Conservation (phyloP, 768 basidiomycete species). For the Phylloporus scabripes region DNA sequence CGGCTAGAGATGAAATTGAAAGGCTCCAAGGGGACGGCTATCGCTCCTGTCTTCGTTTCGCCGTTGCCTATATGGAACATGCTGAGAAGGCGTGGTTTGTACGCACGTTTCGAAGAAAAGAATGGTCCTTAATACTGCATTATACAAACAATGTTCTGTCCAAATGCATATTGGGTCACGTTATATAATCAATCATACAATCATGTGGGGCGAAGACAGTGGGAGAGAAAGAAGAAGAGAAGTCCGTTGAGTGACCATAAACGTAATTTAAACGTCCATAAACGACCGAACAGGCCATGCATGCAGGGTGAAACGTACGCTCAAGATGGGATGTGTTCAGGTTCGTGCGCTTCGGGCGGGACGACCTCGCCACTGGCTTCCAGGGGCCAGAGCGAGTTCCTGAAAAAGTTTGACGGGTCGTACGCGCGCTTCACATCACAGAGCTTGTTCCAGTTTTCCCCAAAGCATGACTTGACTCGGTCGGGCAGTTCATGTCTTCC, state of each 20-base stretch:
- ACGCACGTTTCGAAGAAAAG: background rate
- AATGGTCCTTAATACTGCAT: background rate
- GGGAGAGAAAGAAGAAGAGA: background rate
- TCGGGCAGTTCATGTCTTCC: slow-evolving; percentile 62
- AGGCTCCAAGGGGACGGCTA: background rate
- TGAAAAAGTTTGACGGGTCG: slow-evolving; percentile 74
- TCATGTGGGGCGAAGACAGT: background rate
- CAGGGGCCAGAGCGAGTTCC: slow-evolving; percentile 77
- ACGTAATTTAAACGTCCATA: background rate
- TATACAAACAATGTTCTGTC: background rate
- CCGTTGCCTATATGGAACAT: background rate
- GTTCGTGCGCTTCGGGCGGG: slow-evolving; percentile 59
- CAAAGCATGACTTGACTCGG: slow-evolving; percentile 63
- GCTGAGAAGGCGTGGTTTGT: background rate
- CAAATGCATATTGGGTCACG: background rate
- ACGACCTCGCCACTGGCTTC: slow-evolving; percentile 50
- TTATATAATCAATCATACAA: background rate
- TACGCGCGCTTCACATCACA: slow-evolving; percentile 66
- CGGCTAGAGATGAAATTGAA: background rate
- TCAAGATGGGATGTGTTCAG: slow-evolving; percentile 31
- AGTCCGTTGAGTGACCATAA: background rate
- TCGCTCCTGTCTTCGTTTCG: no score
- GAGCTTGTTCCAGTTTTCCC: slow-evolving; percentile 69
- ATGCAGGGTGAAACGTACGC: background rate
- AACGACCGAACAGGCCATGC: background rate